phyloP scores from a whole-genome alignment of 768 basidiomycete genomes.

The Russula ochroleuca region DNA sequence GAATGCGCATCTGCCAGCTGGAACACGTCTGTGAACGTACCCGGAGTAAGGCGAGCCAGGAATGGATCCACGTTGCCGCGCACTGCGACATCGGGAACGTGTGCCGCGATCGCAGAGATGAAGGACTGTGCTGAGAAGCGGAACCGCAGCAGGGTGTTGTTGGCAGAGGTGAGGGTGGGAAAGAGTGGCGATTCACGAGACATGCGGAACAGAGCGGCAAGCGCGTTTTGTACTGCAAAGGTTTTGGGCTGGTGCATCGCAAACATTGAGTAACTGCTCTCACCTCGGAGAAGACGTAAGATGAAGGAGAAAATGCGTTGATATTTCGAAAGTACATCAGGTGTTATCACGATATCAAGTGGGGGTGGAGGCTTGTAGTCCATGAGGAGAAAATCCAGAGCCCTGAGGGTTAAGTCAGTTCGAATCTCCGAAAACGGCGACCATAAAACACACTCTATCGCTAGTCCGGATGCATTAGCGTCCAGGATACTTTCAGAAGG shows the following conservation, averaged over 20 bases:
- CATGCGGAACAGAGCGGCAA: slow-evolving; percentile 63
- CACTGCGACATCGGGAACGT: slow-evolving; percentile 80
- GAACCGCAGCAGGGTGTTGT: slow-evolving; percentile 57
- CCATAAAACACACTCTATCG: slow-evolving; percentile 36
- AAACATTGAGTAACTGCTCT: slow-evolving; percentile 22
- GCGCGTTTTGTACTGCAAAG: slow-evolving; percentile 59
- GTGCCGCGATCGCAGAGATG: slow-evolving; percentile 58
- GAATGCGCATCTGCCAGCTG: slow-evolving; percentile 66
- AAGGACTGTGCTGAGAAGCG: slow-evolving; percentile 73
- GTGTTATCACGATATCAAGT: slow-evolving; percentile 66
- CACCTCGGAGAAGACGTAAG: slow-evolving; percentile 74
- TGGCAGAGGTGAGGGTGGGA: slow-evolving; percentile 50
- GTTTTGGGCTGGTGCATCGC: not conserved
- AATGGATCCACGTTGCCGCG: slow-evolving; percentile 72
- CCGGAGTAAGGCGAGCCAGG: slow-evolving; percentile 34
- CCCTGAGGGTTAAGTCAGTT: slow-evolving; percentile 42
- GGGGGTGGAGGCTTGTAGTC: slow-evolving; percentile 86
- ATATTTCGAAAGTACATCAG: slow-evolving; percentile 74
- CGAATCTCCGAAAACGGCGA: not conserved
- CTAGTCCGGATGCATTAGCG: slow-evolving; percentile 24
- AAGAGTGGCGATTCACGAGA: slow-evolving; percentile 51
- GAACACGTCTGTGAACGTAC: slow-evolving; percentile 65
- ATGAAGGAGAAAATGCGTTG: slow-evolving; percentile 79
- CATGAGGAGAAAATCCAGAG: slow-evolving; percentile 85
- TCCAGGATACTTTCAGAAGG: not conserved